These are phyloP conservation scores for Ustilago hordei DNA, from an alignment of 1,284 basidiomycete genomes.

Conservation along the genomic window DNA sequence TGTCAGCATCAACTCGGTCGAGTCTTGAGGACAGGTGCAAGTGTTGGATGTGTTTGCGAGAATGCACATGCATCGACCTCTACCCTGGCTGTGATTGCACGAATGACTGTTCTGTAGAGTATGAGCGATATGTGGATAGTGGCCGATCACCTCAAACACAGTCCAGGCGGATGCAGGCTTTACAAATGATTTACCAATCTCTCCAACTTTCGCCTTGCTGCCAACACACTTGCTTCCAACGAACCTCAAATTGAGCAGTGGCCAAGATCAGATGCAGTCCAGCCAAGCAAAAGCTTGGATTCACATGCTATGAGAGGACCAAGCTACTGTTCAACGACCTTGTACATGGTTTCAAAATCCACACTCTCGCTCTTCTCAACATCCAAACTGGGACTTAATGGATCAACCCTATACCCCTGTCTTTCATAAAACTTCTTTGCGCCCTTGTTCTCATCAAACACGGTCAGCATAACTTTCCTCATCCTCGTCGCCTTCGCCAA, in stretches of 20 bases:
- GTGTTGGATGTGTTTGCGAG: not conserved
- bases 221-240: too few species aligned
- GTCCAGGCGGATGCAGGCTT: too few species aligned
- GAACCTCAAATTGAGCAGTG: too few species aligned
- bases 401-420: slow-evolving; percentile 70
- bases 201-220: too few species aligned
- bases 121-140: too few species aligned
- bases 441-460: slow-evolving; percentile 39
- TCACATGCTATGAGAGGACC: not conserved
- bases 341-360: slow-evolving; percentile 45
- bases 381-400: slow-evolving; percentile 62
- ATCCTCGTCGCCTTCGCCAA: slow-evolving; percentile 12
- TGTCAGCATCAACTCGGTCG: slow-evolving; percentile 32
- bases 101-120: too few species aligned
- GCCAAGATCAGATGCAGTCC: not conserved
- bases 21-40: not conserved
- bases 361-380: slow-evolving; percentile 3
- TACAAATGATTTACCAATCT: too few species aligned
- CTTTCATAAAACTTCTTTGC: slow-evolving; percentile 35
- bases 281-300: not conserved
- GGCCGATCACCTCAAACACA: too few species aligned
- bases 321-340: slow-evolving; percentile 8
- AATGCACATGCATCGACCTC: too few species aligned
- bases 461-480: slow-evolving; percentile 47
- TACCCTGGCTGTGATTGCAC: too few species aligned